These are phyloP conservation scores for Ustilago bromivora DNA, from an alignment of 1,284 basidiomycete species.

Conservation along the genomic window DNA sequence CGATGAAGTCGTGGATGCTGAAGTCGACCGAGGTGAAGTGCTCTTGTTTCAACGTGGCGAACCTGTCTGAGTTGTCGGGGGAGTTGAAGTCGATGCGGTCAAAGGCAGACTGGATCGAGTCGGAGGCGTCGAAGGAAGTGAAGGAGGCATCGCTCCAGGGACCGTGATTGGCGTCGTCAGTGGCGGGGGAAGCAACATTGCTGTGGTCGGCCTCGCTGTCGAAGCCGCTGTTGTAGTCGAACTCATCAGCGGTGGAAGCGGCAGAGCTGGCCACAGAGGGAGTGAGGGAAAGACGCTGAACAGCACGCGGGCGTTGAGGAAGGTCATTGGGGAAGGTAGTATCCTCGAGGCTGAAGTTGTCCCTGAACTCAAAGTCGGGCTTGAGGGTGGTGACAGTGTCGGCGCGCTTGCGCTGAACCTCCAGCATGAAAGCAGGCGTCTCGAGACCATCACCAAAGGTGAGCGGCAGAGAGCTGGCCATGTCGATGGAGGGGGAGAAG, in stretches of 20 bases:
- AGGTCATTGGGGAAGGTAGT: constrained; percentile 36
- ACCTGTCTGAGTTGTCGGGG: constrained; percentile 21
- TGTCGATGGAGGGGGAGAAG: constrained; percentile 51
- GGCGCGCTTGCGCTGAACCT: constrained; percentile 52
- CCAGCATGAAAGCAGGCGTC: constrained; percentile 44
- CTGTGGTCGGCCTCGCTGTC: constrained; percentile 45
- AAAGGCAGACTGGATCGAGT: constrained; percentile 40
- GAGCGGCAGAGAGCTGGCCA: constrained; percentile 33
- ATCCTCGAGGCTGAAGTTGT: constrained; percentile 25
- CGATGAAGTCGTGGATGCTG: constrained; percentile 61
- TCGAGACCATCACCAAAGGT: constrained; percentile 42
- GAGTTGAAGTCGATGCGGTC: constrained; percentile 47
- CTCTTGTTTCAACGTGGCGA: constrained; percentile 19
- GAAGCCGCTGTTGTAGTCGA: constrained; percentile 45
- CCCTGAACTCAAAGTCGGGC: constrained; percentile 45
- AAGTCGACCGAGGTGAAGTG: constrained; percentile 31
- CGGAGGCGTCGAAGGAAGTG: constrained; percentile 24
- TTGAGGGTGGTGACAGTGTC: constrained; percentile 56
- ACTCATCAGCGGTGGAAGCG: constrained; percentile 58
- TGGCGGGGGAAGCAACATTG: constrained; percentile 32
- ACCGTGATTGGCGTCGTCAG: constrained; percentile 26
- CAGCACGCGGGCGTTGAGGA: constrained; percentile 45
- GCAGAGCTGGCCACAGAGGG: constrained; percentile 57
- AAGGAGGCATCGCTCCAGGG: constrained; percentile 27
- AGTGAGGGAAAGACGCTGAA: constrained; percentile 55